A percentile compares a stretch with the other conserved stretches of the same genome.
Evolutionary conservation across 768 basidiomycete species (phyloP).

Genomic region (Pleurotus cornucopiae): DNA sequence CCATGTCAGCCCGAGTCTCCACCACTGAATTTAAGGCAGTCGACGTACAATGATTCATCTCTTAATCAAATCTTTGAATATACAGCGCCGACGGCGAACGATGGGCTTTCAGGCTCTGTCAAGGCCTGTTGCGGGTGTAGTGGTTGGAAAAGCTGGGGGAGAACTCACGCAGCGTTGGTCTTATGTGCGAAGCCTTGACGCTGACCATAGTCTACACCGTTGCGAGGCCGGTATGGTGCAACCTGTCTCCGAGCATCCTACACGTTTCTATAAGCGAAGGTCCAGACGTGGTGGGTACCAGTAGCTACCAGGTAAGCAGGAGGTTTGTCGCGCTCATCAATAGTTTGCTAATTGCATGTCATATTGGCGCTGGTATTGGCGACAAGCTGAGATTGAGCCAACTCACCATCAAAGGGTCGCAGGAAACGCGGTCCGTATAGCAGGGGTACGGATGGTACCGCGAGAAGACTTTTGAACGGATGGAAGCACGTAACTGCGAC

Average conservation of each 20-base stretch:
- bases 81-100: too few relatives aligned
- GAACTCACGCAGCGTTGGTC: neutral
- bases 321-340: neutral
- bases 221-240: neutral
- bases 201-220: neutral
- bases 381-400: neutral
- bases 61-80: too few relatives aligned
- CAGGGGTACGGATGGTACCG: constrained; percentile 1
- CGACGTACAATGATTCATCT: too few relatives aligned
- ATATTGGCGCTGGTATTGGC: neutral
- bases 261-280: too few relatives aligned
- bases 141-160: constrained; percentile 54
- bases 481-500: neutral
- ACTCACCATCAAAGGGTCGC: neutral
- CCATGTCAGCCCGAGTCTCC: too few relatives aligned
- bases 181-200: neutral
- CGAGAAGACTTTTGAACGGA: neutral
- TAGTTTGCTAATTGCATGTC: neutral
- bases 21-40: too few relatives aligned
- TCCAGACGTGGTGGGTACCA: neutral
- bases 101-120: too few relatives aligned
- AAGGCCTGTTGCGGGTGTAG: constrained; percentile 44
- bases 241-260: neutral
- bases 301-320: neutral
- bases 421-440: neutral